Conservation (phyloP, 768 basidiomycete species). For the Mycena alexandri region DNA sequence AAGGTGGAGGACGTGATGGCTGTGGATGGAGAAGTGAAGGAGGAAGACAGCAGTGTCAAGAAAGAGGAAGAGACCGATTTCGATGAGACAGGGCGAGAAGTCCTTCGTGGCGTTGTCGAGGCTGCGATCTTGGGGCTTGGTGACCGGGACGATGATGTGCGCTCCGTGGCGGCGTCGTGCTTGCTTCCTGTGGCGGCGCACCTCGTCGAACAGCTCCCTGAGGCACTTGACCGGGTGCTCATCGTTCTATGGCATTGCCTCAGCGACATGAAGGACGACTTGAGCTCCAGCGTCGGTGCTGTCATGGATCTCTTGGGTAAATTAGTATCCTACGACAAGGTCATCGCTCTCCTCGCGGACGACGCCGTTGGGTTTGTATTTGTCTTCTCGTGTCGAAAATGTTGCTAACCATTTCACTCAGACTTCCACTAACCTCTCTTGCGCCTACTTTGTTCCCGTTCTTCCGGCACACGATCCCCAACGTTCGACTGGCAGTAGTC, state of each 20-base stretch:
- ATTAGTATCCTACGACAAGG: slow-evolving; percentile 82
- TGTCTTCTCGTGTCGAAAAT: slow-evolving; percentile 7
- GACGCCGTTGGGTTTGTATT: slow-evolving; percentile 77
- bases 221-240: slow-evolving; percentile 79
- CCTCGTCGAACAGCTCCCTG: slow-evolving; percentile 81
- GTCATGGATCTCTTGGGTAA: slow-evolving; percentile 99
- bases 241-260: slow-evolving; percentile 93
- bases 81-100: slow-evolving; percentile 60
- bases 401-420: slow-evolving; percentile 45
- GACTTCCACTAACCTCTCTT: slow-evolving; percentile 84
- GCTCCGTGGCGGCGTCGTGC: slow-evolving; percentile 94
- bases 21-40: slow-evolving; percentile 33
- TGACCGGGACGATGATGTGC: slow-evolving; percentile 96
- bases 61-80: slow-evolving; percentile 49
- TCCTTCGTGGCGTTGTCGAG: slow-evolving; percentile 87
- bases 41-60: slow-evolving; percentile 41
- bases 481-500: slow-evolving; percentile 93
- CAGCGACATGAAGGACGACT: slow-evolving; percentile 93
- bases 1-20: slow-evolving; percentile 25
- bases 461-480: slow-evolving; percentile 96
- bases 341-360: slow-evolving; percentile 81
- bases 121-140: slow-evolving; percentile 91
- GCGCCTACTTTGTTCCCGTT: slow-evolving; percentile 94
- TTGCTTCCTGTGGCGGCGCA: slow-evolving; percentile 88
- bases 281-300: slow-evolving; percentile 95